Evolutionary conservation across 345 rosid species (phyloP).

Genomic region (Ceriops decandra): DNA sequence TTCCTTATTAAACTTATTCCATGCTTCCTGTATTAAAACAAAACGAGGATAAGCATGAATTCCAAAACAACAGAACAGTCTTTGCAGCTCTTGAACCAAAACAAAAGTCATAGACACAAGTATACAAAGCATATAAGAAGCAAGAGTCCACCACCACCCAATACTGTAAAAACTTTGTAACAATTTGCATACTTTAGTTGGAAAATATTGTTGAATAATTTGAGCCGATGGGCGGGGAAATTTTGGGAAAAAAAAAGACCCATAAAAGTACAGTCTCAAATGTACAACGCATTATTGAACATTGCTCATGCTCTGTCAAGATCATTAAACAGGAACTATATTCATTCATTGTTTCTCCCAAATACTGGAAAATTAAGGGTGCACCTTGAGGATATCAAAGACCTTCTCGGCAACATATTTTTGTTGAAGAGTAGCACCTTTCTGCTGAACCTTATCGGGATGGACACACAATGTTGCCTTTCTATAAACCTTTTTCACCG

Average conservation of each 20-base stretch:
- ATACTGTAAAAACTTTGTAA: too few species aligned
- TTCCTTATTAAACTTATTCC: constrained; percentile 53
- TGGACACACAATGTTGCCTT: constrained; percentile 80
- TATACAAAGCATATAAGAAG: background rate
- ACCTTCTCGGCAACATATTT: constrained; percentile 93
- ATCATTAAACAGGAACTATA: background rate
- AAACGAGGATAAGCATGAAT: constrained; percentile 4
- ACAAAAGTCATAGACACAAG: background rate
- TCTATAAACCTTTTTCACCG: constrained; percentile 85
- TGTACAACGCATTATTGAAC: too few species aligned
- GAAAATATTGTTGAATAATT: too few species aligned
- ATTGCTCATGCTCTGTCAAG: too few species aligned
- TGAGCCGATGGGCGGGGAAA: too few species aligned
- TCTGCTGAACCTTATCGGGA: constrained; percentile 99
- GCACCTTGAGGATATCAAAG: constrained; percentile 92
- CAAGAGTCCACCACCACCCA: background rate
- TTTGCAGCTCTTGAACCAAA: too few species aligned
- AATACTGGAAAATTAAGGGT: background rate
- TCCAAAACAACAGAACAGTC: background rate
- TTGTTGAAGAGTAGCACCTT: constrained; percentile 82
- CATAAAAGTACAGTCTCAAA: too few species aligned
- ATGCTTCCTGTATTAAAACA: constrained; percentile 49
- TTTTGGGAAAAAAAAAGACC: too few species aligned
- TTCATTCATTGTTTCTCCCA: background rate
- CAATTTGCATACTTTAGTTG: too few species aligned